Evolutionary conservation across 805 yeast species (phyloP).

Genomic region (Phaffomyces opuntiae): DNA sequence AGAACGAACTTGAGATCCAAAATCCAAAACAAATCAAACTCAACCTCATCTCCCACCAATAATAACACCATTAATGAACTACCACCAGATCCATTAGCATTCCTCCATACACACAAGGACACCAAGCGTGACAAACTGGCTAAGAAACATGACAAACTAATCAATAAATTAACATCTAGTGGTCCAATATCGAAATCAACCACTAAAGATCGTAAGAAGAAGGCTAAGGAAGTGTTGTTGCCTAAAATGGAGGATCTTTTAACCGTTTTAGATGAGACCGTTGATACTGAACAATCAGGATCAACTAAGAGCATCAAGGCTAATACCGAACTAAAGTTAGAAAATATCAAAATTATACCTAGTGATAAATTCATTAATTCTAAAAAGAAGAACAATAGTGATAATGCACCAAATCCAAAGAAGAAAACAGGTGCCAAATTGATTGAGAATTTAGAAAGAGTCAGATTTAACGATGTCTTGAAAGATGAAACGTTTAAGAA

Average conservation of each 20-base stretch:
- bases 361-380: slow-evolving; percentile 2
- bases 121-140: slow-evolving; percentile 33
- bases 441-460: slow-evolving; percentile 51
- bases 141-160: too few relatives aligned
- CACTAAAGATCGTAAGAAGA: slow-evolving; percentile 55
- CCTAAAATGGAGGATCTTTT: slow-evolving; percentile 64
- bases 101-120: slow-evolving; percentile 44
- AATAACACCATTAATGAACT: slow-evolving; percentile 5
- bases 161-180: too few relatives aligned
- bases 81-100: slow-evolving; percentile 35
- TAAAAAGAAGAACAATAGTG: slow-evolving; percentile 24
- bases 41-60: neutral
- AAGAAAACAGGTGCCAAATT: slow-evolving; percentile 47
- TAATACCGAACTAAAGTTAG: neutral
- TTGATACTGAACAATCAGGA: neutral
- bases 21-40: slow-evolving; percentile 26
- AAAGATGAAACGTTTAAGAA: slow-evolving; percentile 46
- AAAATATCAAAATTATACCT: slow-evolving; percentile 17
- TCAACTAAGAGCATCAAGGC: neutral
- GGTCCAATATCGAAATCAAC: slow-evolving; percentile 53
- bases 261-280: slow-evolving; percentile 35
- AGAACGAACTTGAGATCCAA: slow-evolving; percentile 35
- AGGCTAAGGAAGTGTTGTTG: slow-evolving; percentile 52
- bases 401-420: slow-evolving; percentile 40
- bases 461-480: slow-evolving; percentile 51